Base-by-base conservation (phyloP, 306 rosid species). In the Dicorynia guianensis region DNA sequence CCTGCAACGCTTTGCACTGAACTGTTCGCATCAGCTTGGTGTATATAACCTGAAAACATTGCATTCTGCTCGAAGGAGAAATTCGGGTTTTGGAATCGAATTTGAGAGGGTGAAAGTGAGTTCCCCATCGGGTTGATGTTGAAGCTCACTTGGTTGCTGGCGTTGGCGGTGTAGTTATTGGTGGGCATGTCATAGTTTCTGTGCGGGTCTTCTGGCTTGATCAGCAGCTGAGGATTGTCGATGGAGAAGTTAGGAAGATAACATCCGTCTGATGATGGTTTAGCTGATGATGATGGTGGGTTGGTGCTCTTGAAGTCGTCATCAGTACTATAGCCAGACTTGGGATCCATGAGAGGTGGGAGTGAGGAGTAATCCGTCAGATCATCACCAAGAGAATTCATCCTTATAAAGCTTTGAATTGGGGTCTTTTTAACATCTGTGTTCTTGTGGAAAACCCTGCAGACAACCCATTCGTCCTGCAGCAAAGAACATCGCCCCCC, bases 391-490 rank as follows among this genome's bases (percentile, higher is more conserved):
- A 84, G 70, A 13, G 90, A 84, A 71, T 87, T 83, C 11, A 80
- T 78, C 65, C 90, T 90, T 49, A 70, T 13, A 2, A 74, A 76
- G 5, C 76, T 81, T 9, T 84, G 75, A 59, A 59, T 63, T 35
- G 48, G 71, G 6, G 70, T 57, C 79, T 71, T 87, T 4, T 71
- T 25, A 25, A 25, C 30, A 25, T 25, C 30, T 25, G 30, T 25
- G 1, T 86, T 89, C 85, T 95, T 95, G 92, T 95, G 96, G 77
- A 90, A 83, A 58, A 95, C 87, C 63, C 88, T 88, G 83, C 83
- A 74, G 7, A 95, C 99, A 20, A 89, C 99, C 99, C 99, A 95
- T 84, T 92, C 99, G 58, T 89, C 92, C 99, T 95, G 83, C 56
- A 36, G 75, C 10, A 40, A 25, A 25, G 30, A 25, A 36, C 4